Percentiles rank a stretch among this genome's conserved stretches.
Evolutionary conservation across 768 basidiomycete species (phyloP).

Genomic region (Gloeophyllum trabeum): DNA sequence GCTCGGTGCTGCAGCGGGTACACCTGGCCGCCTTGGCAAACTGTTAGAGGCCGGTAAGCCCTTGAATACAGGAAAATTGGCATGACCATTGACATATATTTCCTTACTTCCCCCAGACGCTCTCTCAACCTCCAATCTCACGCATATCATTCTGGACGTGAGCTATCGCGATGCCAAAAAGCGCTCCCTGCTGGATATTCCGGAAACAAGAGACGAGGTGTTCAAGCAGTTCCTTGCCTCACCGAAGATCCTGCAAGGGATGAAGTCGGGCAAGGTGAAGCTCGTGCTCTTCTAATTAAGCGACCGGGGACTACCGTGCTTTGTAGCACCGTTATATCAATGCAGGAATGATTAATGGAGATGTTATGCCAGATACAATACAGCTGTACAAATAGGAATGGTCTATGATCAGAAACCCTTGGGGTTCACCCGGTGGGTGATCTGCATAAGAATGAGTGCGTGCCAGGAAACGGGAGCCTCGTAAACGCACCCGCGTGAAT

Average conservation of each 20-base stretch:
- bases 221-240: conserved; percentile 65
- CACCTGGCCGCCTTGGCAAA: conserved; percentile 85
- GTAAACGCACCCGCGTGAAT: conserved; percentile 71
- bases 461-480: not conserved
- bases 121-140: conserved; percentile 58
- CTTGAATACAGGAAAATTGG: not conserved
- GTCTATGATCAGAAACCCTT: conserved; percentile 64
- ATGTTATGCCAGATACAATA: not conserved
- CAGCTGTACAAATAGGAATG: not conserved
- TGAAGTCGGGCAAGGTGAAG: conserved; percentile 64
- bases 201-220: conserved; percentile 74
- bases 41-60: conserved; percentile 59
- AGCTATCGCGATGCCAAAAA: conserved; percentile 69
- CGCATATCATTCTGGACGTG: conserved; percentile 76
- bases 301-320: not conserved
- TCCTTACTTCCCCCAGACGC: conserved; percentile 59
- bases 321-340: not conserved
- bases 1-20: conserved; percentile 83
- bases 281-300: conserved; percentile 59
- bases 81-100: conserved; percentile 4
- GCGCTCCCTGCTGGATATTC: conserved; percentile 66
- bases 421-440: conserved; percentile 82
- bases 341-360: conserved; percentile 1
- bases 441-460: conserved; percentile 26
- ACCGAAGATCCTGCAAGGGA: conserved; percentile 45